Percentiles rank a stretch among this genome's conserved stretches.
Conservation (phyloP, 2,329 filamentous ascomycete genomes). For the Didymella keratinophila region DNA sequence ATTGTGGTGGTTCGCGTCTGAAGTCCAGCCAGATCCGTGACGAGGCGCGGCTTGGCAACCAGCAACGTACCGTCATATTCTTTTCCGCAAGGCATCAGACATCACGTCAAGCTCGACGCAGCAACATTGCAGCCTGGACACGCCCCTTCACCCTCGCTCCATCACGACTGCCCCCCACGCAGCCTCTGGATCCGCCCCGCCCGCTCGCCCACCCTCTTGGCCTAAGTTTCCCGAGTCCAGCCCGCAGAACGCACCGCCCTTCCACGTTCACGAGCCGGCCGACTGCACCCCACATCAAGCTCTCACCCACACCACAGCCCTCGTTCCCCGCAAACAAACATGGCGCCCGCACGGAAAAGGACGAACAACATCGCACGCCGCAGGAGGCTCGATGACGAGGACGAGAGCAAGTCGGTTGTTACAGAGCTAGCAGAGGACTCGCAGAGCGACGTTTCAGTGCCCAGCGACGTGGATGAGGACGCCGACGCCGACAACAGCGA, state of each 20-base stretch:
- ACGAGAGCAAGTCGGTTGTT: conserved; percentile 52
- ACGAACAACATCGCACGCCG: conserved; percentile 48
- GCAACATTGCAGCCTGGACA: conserved; percentile 30
- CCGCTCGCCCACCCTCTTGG: conserved; percentile 25
- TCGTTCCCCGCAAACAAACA: conserved; percentile 36
- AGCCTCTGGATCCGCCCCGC: conserved; percentile 27
- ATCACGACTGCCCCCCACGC: conserved; percentile 40
- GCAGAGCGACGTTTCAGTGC: conserved; percentile 66
- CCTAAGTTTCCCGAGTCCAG: conserved; percentile 26
- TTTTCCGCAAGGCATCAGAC: conserved; percentile 49
- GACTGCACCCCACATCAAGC: conserved; percentile 20
- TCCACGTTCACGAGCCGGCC: conserved; percentile 14
- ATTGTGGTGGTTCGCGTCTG: conserved; percentile 21
- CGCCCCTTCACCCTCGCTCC: conserved; percentile 28
- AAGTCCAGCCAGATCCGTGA: conserved; percentile 4
- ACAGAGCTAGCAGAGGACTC: conserved; percentile 67
- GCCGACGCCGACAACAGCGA: conserved; percentile 67
- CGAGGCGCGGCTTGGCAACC: conserved; percentile 25
- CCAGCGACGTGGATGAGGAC: conserved; percentile 65
- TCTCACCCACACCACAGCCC: conserved; percentile 23
- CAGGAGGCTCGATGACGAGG: conserved; percentile 51
- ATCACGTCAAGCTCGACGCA: conserved; percentile 29
- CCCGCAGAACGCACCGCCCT: conserved; percentile 31
- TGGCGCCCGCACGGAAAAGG: conserved; percentile 50
- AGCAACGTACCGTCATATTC: conserved; percentile 43